Percentiles rank a stretch among this genome's conserved stretches.
Evolutionary conservation across 495 filamentous ascomycete genomes (phyloP).

Genomic region (Podospora conica): DNA sequence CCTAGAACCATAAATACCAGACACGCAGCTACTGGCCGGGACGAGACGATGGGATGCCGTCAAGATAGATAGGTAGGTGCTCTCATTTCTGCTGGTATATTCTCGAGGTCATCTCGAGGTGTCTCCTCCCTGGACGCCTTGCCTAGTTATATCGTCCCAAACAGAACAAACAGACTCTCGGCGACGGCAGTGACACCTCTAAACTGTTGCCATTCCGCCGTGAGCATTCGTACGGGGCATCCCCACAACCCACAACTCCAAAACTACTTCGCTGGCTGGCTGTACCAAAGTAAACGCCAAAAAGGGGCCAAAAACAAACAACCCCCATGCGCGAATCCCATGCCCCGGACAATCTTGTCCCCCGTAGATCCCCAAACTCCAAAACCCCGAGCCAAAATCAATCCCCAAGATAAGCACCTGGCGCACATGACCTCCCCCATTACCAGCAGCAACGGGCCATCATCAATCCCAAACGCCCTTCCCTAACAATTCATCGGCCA

Average conservation of each 20-base stretch:
- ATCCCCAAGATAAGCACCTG: conserved; percentile 18
- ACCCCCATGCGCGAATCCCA: neutral
- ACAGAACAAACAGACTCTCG: neutral
- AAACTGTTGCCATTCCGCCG: neutral
- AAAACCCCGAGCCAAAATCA: neutral
- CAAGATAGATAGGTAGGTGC: too few species aligned
- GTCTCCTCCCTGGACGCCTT: neutral
- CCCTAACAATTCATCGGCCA: neutral
- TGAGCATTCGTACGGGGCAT: neutral
- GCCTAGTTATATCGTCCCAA: neutral
- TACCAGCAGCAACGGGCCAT: neutral
- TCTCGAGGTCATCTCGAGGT: too few species aligned
- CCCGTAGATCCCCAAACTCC: neutral
- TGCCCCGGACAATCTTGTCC: neutral
- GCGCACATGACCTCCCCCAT: neutral
- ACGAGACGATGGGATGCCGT: neutral
- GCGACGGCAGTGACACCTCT: neutral
- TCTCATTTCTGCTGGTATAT: neutral
- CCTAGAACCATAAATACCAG: neutral
- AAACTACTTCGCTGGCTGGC: neutral
- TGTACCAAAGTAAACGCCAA: neutral
- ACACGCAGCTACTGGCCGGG: neutral
- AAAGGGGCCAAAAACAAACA: neutral
- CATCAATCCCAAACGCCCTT: conserved; percentile 6
- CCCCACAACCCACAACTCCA: neutral